Percentiles rank a stretch among this genome's conserved stretches.
Evolutionary conservation across 768 basidiomycete species (phyloP).

Genomic region (Mycena vulgaris): DNA sequence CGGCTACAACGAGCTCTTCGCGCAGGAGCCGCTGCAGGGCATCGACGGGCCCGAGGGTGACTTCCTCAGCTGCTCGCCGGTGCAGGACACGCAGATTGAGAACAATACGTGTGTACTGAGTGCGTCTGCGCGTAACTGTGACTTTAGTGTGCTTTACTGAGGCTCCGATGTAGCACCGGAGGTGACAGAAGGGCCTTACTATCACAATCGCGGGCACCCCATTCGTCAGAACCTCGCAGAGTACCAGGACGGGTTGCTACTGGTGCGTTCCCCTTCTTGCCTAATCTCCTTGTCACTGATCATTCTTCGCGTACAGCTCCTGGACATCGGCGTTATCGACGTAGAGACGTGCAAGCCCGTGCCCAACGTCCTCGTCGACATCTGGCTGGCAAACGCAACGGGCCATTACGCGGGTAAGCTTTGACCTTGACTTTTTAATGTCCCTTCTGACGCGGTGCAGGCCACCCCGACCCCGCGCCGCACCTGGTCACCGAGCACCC

Average conservation of each 20-base stretch:
- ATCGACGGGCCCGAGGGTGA: slow-evolving; percentile 42
- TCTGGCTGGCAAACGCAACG: slow-evolving; percentile 73
- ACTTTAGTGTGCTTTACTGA: slow-evolving; percentile 1
- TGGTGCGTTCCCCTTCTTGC: slow-evolving; percentile 50
- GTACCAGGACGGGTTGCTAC: slow-evolving; percentile 63
- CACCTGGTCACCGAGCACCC: slow-evolving; percentile 62
- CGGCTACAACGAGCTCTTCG: slow-evolving; percentile 61
- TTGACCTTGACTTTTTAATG: no score
- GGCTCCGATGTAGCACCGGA: slow-evolving; percentile 54
- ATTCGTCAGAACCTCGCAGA: slow-evolving; percentile 71
- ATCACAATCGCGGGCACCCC: slow-evolving; percentile 64
- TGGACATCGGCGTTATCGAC: slow-evolving; percentile 73
- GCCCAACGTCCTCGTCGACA: slow-evolving; percentile 70
- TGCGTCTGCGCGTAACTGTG: slow-evolving; percentile 20
- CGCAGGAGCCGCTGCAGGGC: slow-evolving; percentile 40
- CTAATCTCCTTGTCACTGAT: background rate
- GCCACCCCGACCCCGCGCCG: slow-evolving; percentile 64
- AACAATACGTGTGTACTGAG: slow-evolving; percentile 70
- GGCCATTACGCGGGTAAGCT: slow-evolving; percentile 66
- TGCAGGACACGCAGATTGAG: slow-evolving; percentile 64
- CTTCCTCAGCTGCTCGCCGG: slow-evolving; percentile 62
- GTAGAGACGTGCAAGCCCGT: slow-evolving; percentile 70
- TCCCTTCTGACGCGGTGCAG: slow-evolving; percentile 44
- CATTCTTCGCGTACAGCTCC: slow-evolving; percentile 44
- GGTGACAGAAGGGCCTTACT: slow-evolving; percentile 70